A percentile compares a stretch with the other conserved stretches of the same genome.
phyloP scores from a whole-genome alignment of 108 stramenopile genomes.

The Craspedostauros australis region DNA sequence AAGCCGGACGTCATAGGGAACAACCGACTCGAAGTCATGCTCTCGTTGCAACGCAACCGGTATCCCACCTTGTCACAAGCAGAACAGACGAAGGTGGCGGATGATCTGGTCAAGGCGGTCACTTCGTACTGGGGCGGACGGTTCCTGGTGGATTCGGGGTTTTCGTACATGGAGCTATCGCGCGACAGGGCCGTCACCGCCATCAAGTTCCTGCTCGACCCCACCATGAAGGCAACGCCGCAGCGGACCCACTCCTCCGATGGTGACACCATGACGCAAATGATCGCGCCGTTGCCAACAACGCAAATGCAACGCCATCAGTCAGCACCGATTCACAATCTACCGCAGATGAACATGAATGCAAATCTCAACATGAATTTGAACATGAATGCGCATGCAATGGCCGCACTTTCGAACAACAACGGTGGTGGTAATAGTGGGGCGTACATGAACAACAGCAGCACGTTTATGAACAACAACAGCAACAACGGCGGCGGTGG shows the following conservation, averaged over 20 bases:
- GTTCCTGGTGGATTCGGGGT: constrained; percentile 11
- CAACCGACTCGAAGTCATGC: constrained; percentile 14
- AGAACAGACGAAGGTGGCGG: constrained; percentile 10
- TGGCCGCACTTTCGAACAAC: too few relatives aligned
- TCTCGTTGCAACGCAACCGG: constrained; percentile 3
- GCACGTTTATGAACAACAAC: too few relatives aligned
- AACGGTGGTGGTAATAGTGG: too few relatives aligned
- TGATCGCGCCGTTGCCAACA: background rate
- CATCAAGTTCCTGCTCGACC: constrained; percentile 12
- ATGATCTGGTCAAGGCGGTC: constrained; percentile 10
- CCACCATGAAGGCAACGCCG: constrained; percentile 1
- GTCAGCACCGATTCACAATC: too few relatives aligned
- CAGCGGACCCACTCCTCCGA: too few relatives aligned
- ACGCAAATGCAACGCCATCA: background rate
- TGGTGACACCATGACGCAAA: background rate
- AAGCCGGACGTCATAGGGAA: constrained; percentile 11
- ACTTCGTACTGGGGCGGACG: constrained; percentile 17
- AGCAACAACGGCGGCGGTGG: too few relatives aligned
- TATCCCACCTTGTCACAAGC: constrained; percentile 2
- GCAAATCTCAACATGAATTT: too few relatives aligned
- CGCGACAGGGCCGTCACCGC: constrained; percentile 8
- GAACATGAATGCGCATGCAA: too few relatives aligned
- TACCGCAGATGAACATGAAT: too few relatives aligned
- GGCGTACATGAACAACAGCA: too few relatives aligned
- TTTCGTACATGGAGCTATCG: constrained; percentile 8